These are phyloP conservation scores for Chimonanthus salicifolius DNA, from an alignment of 164 flowering plant genomes.

Conservation along the genomic window DNA sequence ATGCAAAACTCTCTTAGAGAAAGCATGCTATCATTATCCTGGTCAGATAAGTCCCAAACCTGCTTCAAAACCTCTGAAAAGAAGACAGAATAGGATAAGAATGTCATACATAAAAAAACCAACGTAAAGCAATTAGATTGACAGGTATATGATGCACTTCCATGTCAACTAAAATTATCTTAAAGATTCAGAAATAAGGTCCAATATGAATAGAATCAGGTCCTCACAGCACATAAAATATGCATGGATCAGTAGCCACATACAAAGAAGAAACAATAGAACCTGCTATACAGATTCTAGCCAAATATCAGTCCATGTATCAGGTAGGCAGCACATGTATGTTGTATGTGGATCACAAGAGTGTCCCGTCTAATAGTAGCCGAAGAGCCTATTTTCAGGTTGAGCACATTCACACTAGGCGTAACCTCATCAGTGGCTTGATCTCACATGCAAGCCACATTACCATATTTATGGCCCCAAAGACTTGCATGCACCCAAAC, in stretches of 20 bases:
- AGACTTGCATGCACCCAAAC: too few relatives aligned
- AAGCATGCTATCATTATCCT: constrained; percentile 95
- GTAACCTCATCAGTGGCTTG: neutral
- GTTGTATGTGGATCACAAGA: neutral
- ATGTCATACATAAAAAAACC: neutral
- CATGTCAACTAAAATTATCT: neutral
- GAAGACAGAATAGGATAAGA: constrained; percentile 2
- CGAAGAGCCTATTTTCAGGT: too few relatives aligned
- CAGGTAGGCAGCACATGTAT: neutral
- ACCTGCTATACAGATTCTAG: neutral
- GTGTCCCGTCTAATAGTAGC: neutral
- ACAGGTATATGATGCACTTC: neutral
- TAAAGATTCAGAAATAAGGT: neutral
- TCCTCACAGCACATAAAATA: neutral
- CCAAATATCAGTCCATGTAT: neutral
- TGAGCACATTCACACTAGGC: neutral
- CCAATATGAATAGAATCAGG: neutral
- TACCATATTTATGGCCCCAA: neutral
- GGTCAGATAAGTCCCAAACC: constrained; percentile 98
- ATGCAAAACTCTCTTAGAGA: constrained; percentile 85
- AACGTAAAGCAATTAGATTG: neutral
- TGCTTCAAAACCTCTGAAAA: constrained; percentile 88
- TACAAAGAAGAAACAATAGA: neutral
- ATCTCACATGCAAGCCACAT: neutral
- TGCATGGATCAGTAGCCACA: neutral